A percentile compares a stretch with the other conserved stretches of the same genome.
phyloP scores from a whole-genome alignment of 1,139 yeast species.

The Candida sp. region DNA sequence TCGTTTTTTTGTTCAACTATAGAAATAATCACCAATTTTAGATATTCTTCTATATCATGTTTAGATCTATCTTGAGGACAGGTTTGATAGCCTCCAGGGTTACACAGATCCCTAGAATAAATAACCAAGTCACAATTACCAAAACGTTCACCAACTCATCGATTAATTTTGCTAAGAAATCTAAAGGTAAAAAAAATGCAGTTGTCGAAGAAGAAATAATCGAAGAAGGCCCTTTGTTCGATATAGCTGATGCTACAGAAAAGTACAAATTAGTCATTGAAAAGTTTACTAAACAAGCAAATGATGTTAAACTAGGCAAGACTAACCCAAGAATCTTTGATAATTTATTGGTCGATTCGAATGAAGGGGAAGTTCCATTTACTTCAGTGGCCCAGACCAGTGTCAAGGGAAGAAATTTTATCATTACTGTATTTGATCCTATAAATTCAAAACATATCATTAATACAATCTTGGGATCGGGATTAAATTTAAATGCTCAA shows the following conservation, averaged over 20 bases:
- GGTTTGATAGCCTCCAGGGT: background rate
- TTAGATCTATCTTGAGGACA: background rate
- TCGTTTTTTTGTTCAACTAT: background rate
- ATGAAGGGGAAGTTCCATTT: conserved; percentile 46
- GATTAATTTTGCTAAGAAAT: conserved; percentile 10
- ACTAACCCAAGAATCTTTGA: conserved; percentile 68
- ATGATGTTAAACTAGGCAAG: conserved; percentile 65
- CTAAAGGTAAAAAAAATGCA: conserved; percentile 14
- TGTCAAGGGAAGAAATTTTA: conserved; percentile 64
- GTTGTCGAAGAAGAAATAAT: conserved; percentile 13
- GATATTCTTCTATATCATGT: background rate
- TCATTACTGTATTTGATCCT: conserved; percentile 84
- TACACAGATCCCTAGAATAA: background rate
- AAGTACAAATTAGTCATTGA: conserved; percentile 50
- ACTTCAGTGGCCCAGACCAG: conserved; percentile 73
- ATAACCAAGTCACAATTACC: background rate
- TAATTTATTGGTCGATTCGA: conserved; percentile 49
- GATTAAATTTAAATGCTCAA: conserved; percentile 77
- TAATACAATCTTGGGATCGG: conserved; percentile 65
- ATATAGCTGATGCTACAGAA: conserved; percentile 38
- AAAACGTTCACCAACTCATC: background rate
- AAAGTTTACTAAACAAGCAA: conserved; percentile 51
- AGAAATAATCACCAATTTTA: too few relatives aligned
- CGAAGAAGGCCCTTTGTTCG: conserved; percentile 21
- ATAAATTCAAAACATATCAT: conserved; percentile 63